Base-by-base conservation (phyloP, 2,329 filamentous ascomycete genomes). In the Neonectria faginata region DNA sequence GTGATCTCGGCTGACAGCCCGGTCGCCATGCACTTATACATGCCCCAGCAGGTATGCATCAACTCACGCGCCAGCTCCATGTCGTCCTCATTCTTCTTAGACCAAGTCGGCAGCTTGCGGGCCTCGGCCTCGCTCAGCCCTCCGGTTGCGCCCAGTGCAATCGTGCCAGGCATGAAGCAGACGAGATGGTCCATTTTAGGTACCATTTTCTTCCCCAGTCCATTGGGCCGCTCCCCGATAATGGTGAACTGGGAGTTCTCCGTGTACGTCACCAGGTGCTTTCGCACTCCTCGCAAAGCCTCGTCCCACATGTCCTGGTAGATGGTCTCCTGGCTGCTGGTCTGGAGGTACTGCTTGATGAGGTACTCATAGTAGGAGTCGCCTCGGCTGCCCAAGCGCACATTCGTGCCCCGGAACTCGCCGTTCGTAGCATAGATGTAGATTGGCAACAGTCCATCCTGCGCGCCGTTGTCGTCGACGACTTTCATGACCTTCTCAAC, bases 351-450 rank as follows among this genome's bases (percentile, higher is more conserved):
- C 78, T 99, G 96, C 82, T 99, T 99, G 83, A 98, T 97, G 55
- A 99, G 88, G 78, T 99, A 99, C 81, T 99, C 93, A 80, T 99
- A 99, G 81, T 98, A 99, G 52, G 94, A 97, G 82, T 99, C 96
- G 50, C 96, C 96, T 66, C 96, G 89, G 77, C 93, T 97, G 42
- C 96, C 96, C 22, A 98, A 85, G 18, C 96, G 92, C 74, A 99
- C 95, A 75, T 97, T 97, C 20, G 89, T 81, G 20, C 93, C 93
- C 55, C 88, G 86, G 80, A 98, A 99, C 57, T 88, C 82, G 61
- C 96, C 96, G 12, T 83, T 89, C 29, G 89, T 87, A 4, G 96
- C 89, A 76, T 93, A 90, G 70, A 99, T 91, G 79, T 91, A 98
- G 74, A 98, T 98, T 36, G 95, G 96, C 3, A 98, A 85, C 18